These are phyloP conservation scores for Phytopythium litorale DNA, from an alignment of 352 stramenopile genomes.

Conservation along the genomic window DNA sequence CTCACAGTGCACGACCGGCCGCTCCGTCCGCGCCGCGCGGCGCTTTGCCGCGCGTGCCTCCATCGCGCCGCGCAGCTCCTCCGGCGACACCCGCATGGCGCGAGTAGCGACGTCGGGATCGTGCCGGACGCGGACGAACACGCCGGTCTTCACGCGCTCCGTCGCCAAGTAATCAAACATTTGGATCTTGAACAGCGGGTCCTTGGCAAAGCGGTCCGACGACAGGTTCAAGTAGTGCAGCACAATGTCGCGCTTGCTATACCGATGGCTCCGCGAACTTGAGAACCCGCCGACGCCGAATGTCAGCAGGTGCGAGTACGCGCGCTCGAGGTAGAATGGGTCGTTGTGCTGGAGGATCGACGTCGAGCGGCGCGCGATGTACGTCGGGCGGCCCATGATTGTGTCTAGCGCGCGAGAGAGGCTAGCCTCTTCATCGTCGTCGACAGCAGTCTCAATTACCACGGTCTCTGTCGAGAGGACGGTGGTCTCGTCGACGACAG, in stretches of 20 bases:
- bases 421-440: no score
- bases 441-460: no score
- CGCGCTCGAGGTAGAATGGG: constrained; percentile 16
- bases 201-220: constrained; percentile 15
- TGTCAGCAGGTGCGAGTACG: constrained; percentile 16
- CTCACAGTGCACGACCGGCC: neutral
- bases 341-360: constrained; percentile 11
- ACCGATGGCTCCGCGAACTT: constrained; percentile 4
- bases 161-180: constrained; percentile 22
- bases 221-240: constrained; percentile 24
- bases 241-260: constrained; percentile 16
- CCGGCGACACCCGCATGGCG: constrained; percentile 8
- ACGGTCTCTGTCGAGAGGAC: no score
- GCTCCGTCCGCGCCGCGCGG: neutral
- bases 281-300: constrained; percentile 20
- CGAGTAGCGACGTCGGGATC: constrained; percentile 9
- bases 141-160: constrained; percentile 12
- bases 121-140: constrained; percentile 17
- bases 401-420: no score
- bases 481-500: no score
- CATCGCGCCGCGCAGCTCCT: constrained; percentile 8
- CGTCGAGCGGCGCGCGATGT: neutral
- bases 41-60: neutral
- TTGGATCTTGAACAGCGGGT: constrained; percentile 18
- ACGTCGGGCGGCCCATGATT: neutral